Base-by-base conservation (phyloP, 2,329 filamentous ascomycete species). In the Pseudocercospora vitis region DNA sequence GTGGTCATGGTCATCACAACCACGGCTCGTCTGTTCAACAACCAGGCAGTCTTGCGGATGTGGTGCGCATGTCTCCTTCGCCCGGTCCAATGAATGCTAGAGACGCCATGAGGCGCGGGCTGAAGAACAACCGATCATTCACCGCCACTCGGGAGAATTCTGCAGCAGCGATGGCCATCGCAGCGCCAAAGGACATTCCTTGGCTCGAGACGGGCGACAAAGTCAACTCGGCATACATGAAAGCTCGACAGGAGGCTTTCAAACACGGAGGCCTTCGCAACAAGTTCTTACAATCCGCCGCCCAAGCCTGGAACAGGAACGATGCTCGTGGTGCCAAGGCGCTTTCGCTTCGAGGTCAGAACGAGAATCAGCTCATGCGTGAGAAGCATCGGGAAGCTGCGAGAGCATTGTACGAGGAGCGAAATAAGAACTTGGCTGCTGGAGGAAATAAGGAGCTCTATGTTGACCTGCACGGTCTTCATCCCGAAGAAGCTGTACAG, bases 271-370 rank as follows among this genome's bases (percentile, higher is more conserved):
- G 91, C 63, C 82, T 96, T 69, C 84, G 94, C 59, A 99, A 97
- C 72, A 97, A 97, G 70, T 99, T 97, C 65, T 74, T 99, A 50
- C 92, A 96, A 73, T 96, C 91, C 71, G 94, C 94, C 62, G 92
- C 92, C 7, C 92, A 97, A 79, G 94, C 94, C 18, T 99, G 94
- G 92, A 96, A 97, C 70, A 88, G 94, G 53, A 97, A 96, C 66
- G 94, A 99, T 71, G 92, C 94, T 33, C 86, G 94, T 58, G 92
- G 94, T 14, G 94, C 94, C 56, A 97, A 97, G 76, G 92, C 92
- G 26, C 81, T 97, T 46, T 96, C 90, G 65, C 82, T 97, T 40
- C 87, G 94, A 24, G 94, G 94, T 9, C 94, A 97, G 73, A 94
- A 89, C 63, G 94, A 99, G 75, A 97, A 99, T 66, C 90, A 95